Evolutionary conservation across 2,329 filamentous ascomycete species (phyloP).

Genomic region (Cladosporium sp.): DNA sequence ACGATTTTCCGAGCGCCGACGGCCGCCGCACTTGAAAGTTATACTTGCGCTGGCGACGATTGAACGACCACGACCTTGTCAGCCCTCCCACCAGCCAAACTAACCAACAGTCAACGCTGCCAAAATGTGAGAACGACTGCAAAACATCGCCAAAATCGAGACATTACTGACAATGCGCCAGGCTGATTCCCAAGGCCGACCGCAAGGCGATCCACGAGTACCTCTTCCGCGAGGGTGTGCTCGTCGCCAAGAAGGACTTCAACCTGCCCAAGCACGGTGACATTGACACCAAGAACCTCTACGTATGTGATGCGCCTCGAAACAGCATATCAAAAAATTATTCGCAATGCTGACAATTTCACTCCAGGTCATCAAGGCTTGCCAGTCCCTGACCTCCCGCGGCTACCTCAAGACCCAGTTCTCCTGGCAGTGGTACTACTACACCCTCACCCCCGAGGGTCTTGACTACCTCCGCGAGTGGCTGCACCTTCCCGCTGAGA

Average conservation of each 20-base stretch:
- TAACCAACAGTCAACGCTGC: constrained; percentile 36
- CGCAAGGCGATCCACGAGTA: constrained; percentile 99
- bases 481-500: constrained; percentile 99
- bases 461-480: constrained; percentile 99
- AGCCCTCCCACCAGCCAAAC: constrained; percentile 18
- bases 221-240: constrained; percentile 83
- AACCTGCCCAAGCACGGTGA: constrained; percentile 97
- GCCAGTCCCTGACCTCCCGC: constrained; percentile 96
- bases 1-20: constrained; percentile 8
- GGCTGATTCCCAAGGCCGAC: constrained; percentile 99
- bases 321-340: background rate
- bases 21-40: constrained; percentile 13
- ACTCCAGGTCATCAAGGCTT: constrained; percentile 83
- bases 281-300: constrained; percentile 99
- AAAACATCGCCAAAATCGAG: background rate
- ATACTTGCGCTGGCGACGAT: constrained; percentile 13
- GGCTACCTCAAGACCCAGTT: constrained; percentile 99
- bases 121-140: constrained; percentile 42
- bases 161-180: constrained; percentile 41
- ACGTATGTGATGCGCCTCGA: constrained; percentile 50
- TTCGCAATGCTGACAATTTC: constrained; percentile 9
- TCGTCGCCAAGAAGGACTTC: constrained; percentile 99
- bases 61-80: constrained; percentile 9
- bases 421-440: constrained; percentile 99
- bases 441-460: constrained; percentile 97